Conservation (phyloP, 2,329 filamentous ascomycete genomes). For the Cercospora berteroae region DNA sequence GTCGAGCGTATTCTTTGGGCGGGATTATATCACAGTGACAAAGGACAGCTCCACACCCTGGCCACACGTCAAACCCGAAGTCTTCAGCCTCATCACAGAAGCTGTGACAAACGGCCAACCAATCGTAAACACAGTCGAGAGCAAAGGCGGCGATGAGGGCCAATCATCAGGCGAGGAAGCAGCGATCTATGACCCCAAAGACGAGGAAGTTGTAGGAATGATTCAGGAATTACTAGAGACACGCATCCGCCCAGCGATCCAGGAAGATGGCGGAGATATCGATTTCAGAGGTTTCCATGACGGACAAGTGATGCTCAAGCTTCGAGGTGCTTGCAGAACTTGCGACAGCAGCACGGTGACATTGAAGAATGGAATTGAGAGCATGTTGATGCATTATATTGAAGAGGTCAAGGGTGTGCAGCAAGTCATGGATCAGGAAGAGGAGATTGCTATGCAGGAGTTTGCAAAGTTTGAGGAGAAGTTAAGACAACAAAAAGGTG, state of each 20-base stretch:
- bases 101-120: constrained; percentile 78
- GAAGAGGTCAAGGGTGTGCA: constrained; percentile 92
- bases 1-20: constrained; percentile 89
- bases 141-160: constrained; percentile 52
- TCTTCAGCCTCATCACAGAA: constrained; percentile 94
- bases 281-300: constrained; percentile 88
- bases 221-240: constrained; percentile 98
- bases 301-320: constrained; percentile 68
- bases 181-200: constrained; percentile 81
- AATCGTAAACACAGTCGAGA: constrained; percentile 71
- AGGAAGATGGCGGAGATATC: constrained; percentile 96
- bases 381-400: constrained; percentile 88
- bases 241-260: constrained; percentile 88
- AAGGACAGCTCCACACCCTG: constrained; percentile 86
- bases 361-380: constrained; percentile 95
- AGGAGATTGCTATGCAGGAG: constrained; percentile 80
- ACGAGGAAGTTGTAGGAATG: constrained; percentile 94
- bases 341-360: constrained; percentile 97
- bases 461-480: constrained; percentile 96
- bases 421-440: constrained; percentile 87
- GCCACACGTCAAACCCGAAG: constrained; percentile 91
- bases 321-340: constrained; percentile 88
- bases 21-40: constrained; percentile 94
- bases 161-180: constrained; percentile 61
- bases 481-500: constrained; percentile 59